Conservation (phyloP, 306 rosid genomes). For the Quercus berberidifolia region DNA sequence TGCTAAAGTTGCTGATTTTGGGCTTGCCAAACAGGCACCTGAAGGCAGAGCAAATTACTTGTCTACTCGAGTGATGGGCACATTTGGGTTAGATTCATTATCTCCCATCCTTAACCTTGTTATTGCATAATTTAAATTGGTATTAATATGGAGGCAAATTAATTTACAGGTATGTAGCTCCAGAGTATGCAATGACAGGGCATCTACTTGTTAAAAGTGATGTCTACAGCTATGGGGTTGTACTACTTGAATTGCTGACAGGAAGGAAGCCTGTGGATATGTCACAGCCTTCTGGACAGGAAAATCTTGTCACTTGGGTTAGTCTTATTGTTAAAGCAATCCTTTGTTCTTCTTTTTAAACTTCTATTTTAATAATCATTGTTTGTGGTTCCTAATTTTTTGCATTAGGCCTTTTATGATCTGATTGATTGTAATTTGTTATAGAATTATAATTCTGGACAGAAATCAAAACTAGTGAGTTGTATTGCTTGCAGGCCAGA, state of each 20-base stretch:
- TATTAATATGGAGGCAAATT: conserved; percentile 28
- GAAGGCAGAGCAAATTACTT: conserved; percentile 87
- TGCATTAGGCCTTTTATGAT: conserved; percentile 12
- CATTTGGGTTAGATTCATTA: conserved; percentile 78
- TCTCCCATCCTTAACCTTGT: conserved; percentile 8
- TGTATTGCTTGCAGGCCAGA: conserved; percentile 66
- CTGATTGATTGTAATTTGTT: background rate
- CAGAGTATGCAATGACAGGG: conserved; percentile 98
- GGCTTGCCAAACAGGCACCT: conserved; percentile 96
- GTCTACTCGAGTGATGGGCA: conserved; percentile 99
- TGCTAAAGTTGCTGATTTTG: conserved; percentile 98
- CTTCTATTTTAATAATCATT: conserved; percentile 10
- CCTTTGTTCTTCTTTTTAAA: conserved; percentile 1
- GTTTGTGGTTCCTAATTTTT: background rate
- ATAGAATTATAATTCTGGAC: background rate
- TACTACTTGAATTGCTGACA: conserved; percentile 80
- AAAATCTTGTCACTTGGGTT: conserved; percentile 97
- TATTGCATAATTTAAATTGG: conserved; percentile 7
- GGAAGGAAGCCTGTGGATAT: conserved; percentile 97
- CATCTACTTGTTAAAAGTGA: conserved; percentile 94
- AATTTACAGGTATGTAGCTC: conserved; percentile 88
- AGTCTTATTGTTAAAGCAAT: conserved; percentile 30
- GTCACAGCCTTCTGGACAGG: conserved; percentile 94
- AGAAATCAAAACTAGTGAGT: conserved; percentile 18
- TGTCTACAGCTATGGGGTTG: conserved; percentile 96